These are phyloP conservation scores for Cladosporium velox DNA, from an alignment of 2,329 filamentous ascomycete genomes.

Conservation along the genomic window DNA sequence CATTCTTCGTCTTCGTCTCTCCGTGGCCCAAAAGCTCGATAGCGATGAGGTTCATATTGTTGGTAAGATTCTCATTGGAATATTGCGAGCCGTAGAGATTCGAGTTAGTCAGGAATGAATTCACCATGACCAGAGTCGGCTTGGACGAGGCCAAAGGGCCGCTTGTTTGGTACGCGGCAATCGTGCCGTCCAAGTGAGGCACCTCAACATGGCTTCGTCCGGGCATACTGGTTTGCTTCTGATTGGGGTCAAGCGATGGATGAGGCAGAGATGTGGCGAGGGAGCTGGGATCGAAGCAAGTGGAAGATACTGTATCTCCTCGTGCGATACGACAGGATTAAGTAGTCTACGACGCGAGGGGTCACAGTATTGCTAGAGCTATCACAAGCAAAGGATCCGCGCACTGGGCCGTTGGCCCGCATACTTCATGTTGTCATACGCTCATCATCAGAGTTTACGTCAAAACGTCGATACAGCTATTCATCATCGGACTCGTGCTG, in stretches of 20 bases:
- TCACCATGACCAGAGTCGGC: conserved; percentile 54
- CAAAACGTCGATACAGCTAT: neutral
- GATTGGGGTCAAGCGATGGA: neutral
- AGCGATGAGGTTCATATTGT: conserved; percentile 52
- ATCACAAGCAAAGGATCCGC: neutral
- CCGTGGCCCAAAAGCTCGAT: conserved; percentile 58
- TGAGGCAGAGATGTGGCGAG: neutral
- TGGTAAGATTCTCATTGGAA: conserved; percentile 33
- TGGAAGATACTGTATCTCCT: neutral
- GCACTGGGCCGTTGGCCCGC: neutral
- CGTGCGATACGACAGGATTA: neutral
- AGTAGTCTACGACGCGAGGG: neutral
- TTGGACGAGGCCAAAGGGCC: conserved; percentile 42
- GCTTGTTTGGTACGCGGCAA: conserved; percentile 51
- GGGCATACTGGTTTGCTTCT: conserved; percentile 30
- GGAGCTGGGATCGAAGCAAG: neutral
- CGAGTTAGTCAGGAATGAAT: conserved; percentile 54
- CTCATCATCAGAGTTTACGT: neutral
- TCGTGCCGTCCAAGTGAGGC: conserved; percentile 53
- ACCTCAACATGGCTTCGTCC: conserved; percentile 46
- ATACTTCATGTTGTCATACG: neutral
- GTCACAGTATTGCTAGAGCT: neutral
- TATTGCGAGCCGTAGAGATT: conserved; percentile 42
- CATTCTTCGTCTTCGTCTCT: conserved; percentile 45
- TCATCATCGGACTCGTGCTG: neutral